Evolutionary conservation across 148 eudicot species (phyloP), one percentile per base, ranked within the genome.

Genomic region (Heliamphora exappendiculata): DNA sequence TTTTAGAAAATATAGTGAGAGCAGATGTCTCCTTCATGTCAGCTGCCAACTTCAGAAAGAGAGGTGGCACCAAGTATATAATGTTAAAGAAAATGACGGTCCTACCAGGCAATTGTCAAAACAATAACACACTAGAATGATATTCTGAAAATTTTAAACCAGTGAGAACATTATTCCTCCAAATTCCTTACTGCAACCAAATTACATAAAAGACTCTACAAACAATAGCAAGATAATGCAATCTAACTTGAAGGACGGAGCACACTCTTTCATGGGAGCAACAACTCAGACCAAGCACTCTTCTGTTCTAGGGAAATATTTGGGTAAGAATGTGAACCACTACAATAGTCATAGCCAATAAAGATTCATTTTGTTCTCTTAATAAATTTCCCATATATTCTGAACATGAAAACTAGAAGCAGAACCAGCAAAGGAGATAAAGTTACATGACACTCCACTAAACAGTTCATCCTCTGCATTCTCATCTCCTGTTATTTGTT

Each of bases 11-110:
- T 34, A 59, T 28, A 70, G 22, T 26, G 71, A 67, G 55, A 42
- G 68, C 51, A 59, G 74, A 75, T 74, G 58, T 62, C 45, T 45
- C 34, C 47, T 54, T 72, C 75, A 72, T 33, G 53, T 51, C 75
- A 51, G 17, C 20, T 50, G 10, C 24, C 60, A 70, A 50, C 42
- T 70, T 19, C 63, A 67, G 74, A 69, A 24, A 57, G 33, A 24
- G 55, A 13, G 34, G 51, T 50, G 39, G 57, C 29, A 20, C 45
- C 0, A 19, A 49, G 29, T 42, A 60, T 37, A 45, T 2, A 9
- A 44, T 7, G 24, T 29, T 12, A 11, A 58, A 58, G 66, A 29
- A 60, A 37, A 28, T 5, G 31, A 60, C 17, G 42, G 20, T 24
- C 34, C 72, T 44, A 17, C 29, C 13, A 14, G 19, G 19, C 11